Evolutionary conservation across 768 basidiomycete species (phyloP).

Genomic region (Kwoniella bestiolae): DNA sequence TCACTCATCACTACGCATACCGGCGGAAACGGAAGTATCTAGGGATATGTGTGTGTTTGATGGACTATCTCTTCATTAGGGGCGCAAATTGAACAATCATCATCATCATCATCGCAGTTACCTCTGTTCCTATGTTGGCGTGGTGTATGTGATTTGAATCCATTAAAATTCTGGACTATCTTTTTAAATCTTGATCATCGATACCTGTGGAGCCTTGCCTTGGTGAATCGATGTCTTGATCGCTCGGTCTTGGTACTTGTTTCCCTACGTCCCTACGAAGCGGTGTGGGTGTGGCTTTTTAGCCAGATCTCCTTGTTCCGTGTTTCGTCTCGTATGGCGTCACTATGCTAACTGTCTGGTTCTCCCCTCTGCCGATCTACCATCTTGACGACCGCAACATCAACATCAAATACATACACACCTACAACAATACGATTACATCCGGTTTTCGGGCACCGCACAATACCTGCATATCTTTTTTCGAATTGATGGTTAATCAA

Average conservation of each 20-base stretch:
- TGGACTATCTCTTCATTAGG: constrained; percentile 2
- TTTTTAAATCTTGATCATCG: not conserved
- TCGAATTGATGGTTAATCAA: not conserved
- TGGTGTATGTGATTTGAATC: no score
- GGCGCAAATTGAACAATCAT: constrained; percentile 3
- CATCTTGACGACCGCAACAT: not conserved
- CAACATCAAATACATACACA: constrained; percentile 1
- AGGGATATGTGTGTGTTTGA: constrained; percentile 13
- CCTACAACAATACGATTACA: not conserved
- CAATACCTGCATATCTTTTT: not conserved
- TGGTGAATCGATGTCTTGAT: not conserved
- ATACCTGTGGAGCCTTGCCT: not conserved
- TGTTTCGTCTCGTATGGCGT: not conserved
- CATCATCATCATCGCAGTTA: not conserved
- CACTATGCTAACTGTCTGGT: constrained; percentile 5
- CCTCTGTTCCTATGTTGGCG: not conserved
- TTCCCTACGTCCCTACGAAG: not conserved
- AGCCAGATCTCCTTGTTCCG: not conserved
- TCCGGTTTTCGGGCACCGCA: not conserved
- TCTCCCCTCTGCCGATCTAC: not conserved
- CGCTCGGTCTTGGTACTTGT: not conserved
- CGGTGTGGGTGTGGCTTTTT: not conserved
- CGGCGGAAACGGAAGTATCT: constrained; percentile 17
- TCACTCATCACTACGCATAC: not conserved
- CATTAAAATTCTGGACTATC: not conserved